Base-by-base conservation (phyloP, 1,284 basidiomycete genomes). In the Ceraceosorus guamensis region DNA sequence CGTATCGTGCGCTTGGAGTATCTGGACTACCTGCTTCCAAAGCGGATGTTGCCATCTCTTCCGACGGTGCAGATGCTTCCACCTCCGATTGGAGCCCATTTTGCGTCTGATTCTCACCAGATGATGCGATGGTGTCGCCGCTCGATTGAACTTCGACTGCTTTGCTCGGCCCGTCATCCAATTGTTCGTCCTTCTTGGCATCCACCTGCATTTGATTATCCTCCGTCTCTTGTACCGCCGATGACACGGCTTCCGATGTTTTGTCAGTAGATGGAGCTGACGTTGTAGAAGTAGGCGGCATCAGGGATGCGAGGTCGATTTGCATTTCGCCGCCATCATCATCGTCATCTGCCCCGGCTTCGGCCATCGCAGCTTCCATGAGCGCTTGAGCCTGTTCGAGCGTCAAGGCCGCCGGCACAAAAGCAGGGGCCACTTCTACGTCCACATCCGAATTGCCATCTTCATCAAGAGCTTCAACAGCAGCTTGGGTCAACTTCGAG, bases 301-400 rank as follows among this genome's bases (percentile, higher is more conserved):
- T 24, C 24, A 24, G 2, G 3, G 24, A 24, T 24, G 24, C 24
- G 24, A 24, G 24, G 24, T 49, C 34, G 48, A 49, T 10, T 18
- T 32, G n/a, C 30, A 10, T 49, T 6, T 49, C 48, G 8, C 34
- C 34, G 30, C 34, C 8, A 32, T n/a, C 48, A 31, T 49, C 8
- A 7, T 34, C 51, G 24, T 53, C 51, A 35, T 34, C 51, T 6
- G 44, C 51, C 16, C 47, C 51, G 3, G 24, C 54, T n/a, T 56
- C 54, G 18, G 13, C 48, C 55, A 54, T 56, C 16, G 50, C 55
- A 13, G 51, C 34, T 30, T 52, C 50, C 8, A 56, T 34, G 11
- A 56, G 41, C 5, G 50, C 55, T 44, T 55, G 50, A 7, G 55
- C 55, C 48, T 56, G 50, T 16, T 56, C 55, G 18, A 56, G 24